Percentiles rank a stretch among this genome's conserved stretches.
These are phyloP conservation scores for Apiospora kogelbergensis DNA, from an alignment of 2,329 filamentous ascomycete genomes.

Conservation along the genomic window DNA sequence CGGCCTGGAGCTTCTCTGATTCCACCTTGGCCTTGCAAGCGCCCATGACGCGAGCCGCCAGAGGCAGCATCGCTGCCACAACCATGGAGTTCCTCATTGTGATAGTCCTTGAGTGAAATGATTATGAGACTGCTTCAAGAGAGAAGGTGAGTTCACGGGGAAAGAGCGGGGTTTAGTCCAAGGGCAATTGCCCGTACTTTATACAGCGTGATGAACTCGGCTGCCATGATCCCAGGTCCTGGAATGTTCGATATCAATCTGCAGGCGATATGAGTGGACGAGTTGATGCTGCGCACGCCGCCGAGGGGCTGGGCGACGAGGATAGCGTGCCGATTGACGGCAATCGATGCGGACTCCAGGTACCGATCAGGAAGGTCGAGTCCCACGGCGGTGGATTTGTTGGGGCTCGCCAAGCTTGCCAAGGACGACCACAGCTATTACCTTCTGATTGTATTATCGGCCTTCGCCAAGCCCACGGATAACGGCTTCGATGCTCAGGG, in stretches of 20 bases:
- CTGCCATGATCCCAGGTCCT: background rate
- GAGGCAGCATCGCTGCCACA: background rate
- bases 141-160: no score
- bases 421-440: background rate
- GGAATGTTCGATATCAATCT: background rate
- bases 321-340: background rate
- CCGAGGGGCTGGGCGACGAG: background rate
- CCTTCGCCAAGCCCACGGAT: background rate
- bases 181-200: background rate
- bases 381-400: background rate
- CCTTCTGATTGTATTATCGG: background rate
- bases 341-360: background rate
- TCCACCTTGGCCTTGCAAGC: slow-evolving; percentile 9
- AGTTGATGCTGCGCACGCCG: background rate
- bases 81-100: background rate
- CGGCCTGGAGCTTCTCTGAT: slow-evolving; percentile 12
- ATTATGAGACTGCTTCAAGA: background rate
- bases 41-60: background rate
- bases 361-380: slow-evolving; percentile 8
- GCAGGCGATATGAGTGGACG: background rate
- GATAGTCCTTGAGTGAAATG: background rate
- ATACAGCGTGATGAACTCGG: background rate
- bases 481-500: background rate
- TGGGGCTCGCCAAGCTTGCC: background rate
- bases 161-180: no score